phyloP scores from a whole-genome alignment of 179 eudicot genomes.

The Silene noctiflora region DNA sequence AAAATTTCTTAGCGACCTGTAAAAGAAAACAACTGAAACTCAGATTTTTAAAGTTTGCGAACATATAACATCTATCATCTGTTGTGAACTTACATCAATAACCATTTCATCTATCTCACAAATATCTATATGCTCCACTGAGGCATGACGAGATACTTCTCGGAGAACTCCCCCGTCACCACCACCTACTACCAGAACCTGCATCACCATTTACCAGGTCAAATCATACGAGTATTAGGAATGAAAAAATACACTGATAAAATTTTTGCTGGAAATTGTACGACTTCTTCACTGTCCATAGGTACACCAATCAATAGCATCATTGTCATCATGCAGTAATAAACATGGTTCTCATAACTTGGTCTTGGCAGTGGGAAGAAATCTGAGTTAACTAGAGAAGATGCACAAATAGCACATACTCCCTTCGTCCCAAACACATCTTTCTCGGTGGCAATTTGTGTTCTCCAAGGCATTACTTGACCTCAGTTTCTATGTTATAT shows the following conservation, averaged over 20 bases:
- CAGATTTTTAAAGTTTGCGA: conserved; percentile 2
- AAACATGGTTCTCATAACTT: background rate
- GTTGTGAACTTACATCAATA: conserved; percentile 66
- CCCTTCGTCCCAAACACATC: too few relatives aligned
- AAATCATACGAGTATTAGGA: background rate
- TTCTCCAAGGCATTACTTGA: too few relatives aligned
- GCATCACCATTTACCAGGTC: conserved; percentile 23
- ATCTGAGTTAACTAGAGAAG: too few relatives aligned
- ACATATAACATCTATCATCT: background rate
- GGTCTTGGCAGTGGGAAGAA: too few relatives aligned
- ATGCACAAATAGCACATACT: too few relatives aligned
- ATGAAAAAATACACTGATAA: background rate
- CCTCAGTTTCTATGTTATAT: too few relatives aligned
- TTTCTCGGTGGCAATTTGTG: too few relatives aligned
- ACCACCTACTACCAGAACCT: conserved; percentile 98
- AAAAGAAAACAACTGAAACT: conserved; percentile 13
- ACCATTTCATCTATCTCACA: conserved; percentile 98
- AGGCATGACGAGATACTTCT: conserved; percentile 84
- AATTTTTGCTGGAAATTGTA: background rate
- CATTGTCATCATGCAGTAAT: background rate
- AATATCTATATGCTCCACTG: conserved; percentile 86
- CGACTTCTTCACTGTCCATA: background rate
- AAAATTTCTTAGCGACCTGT: conserved; percentile 81
- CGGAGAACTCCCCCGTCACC: conserved; percentile 99
- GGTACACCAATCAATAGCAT: background rate